Evolutionary conservation across 2,329 filamentous ascomycete species (phyloP).

Genomic region (Calonectria henricotiae): DNA sequence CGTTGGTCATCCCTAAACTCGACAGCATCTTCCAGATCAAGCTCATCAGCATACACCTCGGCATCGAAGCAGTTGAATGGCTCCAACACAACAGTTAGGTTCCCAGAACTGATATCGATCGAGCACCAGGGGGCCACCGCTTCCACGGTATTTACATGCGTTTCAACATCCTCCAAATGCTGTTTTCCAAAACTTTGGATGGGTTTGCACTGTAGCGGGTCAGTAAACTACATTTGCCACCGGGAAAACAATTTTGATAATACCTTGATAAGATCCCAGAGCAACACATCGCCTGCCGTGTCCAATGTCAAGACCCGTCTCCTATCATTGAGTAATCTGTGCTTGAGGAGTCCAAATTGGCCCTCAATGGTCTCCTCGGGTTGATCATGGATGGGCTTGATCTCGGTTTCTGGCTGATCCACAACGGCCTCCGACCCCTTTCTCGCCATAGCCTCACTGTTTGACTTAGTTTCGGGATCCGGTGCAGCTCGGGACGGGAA

Average conservation of each 20-base stretch:
- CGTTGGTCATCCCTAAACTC: slow-evolving; percentile 94
- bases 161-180: slow-evolving; percentile 92
- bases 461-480: slow-evolving; percentile 71
- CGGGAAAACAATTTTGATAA: slow-evolving; percentile 42
- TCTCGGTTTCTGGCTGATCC: slow-evolving; percentile 54
- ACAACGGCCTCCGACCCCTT: slow-evolving; percentile 55
- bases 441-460: slow-evolving; percentile 64
- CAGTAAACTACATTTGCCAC: slow-evolving; percentile 24
- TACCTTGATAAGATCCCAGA: slow-evolving; percentile 95
- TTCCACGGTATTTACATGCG: slow-evolving; percentile 88
- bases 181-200: slow-evolving; percentile 95
- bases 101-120: slow-evolving; percentile 93
- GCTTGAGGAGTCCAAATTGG: slow-evolving; percentile 95
- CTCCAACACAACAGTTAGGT: slow-evolving; percentile 90
- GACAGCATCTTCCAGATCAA: slow-evolving; percentile 80
- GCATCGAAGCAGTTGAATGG: slow-evolving; percentile 98
- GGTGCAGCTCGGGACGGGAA: slow-evolving; percentile 75
- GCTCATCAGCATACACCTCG: slow-evolving; percentile 95
- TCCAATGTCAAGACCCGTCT: slow-evolving; percentile 92
- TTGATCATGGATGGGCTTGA: slow-evolving; percentile 77
- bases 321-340: slow-evolving; percentile 91
- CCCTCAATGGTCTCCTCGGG: slow-evolving; percentile 92
- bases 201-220: slow-evolving; percentile 78
- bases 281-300: slow-evolving; percentile 92
- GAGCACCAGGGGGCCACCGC: slow-evolving; percentile 97